Conservation (phyloP, 768 basidiomycete species). For the Lactarius vividus region DNA sequence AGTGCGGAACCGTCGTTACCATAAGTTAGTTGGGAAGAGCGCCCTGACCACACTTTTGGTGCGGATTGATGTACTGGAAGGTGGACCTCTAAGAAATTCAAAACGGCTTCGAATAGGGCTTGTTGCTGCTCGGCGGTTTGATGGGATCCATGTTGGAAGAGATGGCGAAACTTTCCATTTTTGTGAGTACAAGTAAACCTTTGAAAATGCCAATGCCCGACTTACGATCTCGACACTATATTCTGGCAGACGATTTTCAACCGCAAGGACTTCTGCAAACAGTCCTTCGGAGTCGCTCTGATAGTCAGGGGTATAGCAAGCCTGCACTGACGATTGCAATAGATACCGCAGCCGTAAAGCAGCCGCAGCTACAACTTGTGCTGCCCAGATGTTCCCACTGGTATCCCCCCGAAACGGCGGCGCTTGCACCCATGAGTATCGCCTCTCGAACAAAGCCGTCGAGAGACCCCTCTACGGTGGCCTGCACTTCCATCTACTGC, state of each 20-base stretch:
- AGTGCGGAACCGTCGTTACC: conserved; percentile 36
- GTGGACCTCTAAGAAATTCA: conserved; percentile 31
- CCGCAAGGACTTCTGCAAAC: conserved; percentile 18
- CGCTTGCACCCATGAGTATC: conserved; percentile 24
- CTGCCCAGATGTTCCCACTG: conserved; percentile 34
- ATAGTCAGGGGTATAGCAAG: conserved; percentile 5
- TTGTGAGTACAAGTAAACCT: neutral
- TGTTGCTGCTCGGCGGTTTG: neutral
- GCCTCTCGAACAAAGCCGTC: conserved; percentile 39
- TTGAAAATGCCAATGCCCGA: neutral
- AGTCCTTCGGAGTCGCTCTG: conserved; percentile 23
- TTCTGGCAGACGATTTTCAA: conserved; percentile 31
- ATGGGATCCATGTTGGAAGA: neutral
- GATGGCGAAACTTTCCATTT: conserved; percentile 17
- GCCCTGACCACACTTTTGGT: conserved; percentile 44
- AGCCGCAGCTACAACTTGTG: conserved; percentile 27
- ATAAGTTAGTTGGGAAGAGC: conserved; percentile 38
- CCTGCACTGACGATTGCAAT: conserved; percentile 3
- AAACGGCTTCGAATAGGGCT: conserved; percentile 8
- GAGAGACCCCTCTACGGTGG: conserved; percentile 36
- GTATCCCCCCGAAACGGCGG: neutral
- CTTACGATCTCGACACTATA: conserved; percentile 37
- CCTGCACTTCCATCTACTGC: conserved; percentile 35
- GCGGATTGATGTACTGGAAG: conserved; percentile 8
- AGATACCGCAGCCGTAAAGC: conserved; percentile 24